A percentile compares a stretch with the other conserved stretches of the same genome.
Conservation (phyloP, 2,329 filamentous ascomycete genomes). For the Alternaria dauci region DNA sequence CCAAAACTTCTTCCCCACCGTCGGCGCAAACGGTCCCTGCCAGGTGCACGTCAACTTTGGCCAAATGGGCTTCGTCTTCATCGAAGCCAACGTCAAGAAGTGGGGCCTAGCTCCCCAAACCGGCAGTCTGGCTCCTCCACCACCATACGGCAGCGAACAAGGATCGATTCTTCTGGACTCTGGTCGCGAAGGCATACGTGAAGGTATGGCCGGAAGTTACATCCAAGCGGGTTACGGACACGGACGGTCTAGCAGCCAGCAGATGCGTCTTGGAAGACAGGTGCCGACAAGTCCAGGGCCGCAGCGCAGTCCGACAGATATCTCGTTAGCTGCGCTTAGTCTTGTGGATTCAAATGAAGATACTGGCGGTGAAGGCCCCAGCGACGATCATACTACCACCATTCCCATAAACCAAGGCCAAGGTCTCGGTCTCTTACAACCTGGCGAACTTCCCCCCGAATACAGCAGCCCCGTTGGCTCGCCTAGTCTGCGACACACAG, state of each 20-base stretch:
- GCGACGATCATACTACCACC: slow-evolving; percentile 48
- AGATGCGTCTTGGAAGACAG: slow-evolving; percentile 72
- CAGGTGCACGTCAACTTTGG: slow-evolving; percentile 97
- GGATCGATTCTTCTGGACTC: slow-evolving; percentile 94
- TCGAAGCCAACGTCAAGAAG: slow-evolving; percentile 99
- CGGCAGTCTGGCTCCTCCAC: slow-evolving; percentile 91
- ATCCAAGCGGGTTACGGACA: slow-evolving; percentile 65
- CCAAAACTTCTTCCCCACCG: slow-evolving; percentile 96
- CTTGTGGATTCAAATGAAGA: slow-evolving; percentile 73
- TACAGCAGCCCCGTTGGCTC: slow-evolving; percentile 57
- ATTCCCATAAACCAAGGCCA: slow-evolving; percentile 24
- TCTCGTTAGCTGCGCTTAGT: slow-evolving; percentile 87
- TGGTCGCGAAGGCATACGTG: slow-evolving; percentile 65
- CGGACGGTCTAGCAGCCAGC: slow-evolving; percentile 77
- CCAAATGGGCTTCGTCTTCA: slow-evolving; percentile 97
- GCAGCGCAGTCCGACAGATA: slow-evolving; percentile 90
- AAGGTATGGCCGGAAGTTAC: slow-evolving; percentile 61
- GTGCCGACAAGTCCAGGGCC: slow-evolving; percentile 87
- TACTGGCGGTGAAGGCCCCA: slow-evolving; percentile 74
- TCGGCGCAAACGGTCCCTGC: slow-evolving; percentile 95
- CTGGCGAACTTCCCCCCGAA: slow-evolving; percentile 58
- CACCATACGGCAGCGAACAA: slow-evolving; percentile 95
- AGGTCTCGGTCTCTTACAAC: slow-evolving; percentile 47
- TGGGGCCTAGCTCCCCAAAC: slow-evolving; percentile 98
- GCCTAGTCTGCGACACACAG: slow-evolving; percentile 65